A percentile compares a stretch with the other conserved stretches of the same genome.
Conservation (phyloP, 352 stramenopile genomes). For the Peronospora destructor region DNA sequence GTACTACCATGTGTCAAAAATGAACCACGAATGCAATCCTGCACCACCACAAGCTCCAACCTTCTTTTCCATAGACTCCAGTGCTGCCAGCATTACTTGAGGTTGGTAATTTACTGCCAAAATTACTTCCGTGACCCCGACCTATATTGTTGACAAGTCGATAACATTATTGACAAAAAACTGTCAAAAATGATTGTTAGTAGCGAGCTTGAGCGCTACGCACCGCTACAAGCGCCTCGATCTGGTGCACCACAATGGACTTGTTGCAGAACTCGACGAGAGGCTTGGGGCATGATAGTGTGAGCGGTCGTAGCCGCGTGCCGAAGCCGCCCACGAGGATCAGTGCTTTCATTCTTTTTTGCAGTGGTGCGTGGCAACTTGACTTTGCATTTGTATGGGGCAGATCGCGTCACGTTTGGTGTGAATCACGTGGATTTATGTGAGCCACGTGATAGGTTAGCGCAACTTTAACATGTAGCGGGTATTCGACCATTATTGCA, state of each 20-base stretch:
- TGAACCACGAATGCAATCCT: background rate
- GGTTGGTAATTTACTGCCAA: constrained; percentile 88
- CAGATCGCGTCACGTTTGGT: background rate
- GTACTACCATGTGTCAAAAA: constrained; percentile 8
- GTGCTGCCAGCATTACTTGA: constrained; percentile 78
- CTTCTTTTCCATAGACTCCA: constrained; percentile 78
- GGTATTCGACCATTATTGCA: no score
- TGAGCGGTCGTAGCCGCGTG: constrained; percentile 84
- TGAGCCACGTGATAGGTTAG: background rate
- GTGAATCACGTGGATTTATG: background rate
- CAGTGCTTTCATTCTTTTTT: constrained; percentile 80
- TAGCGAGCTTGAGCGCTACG: background rate
- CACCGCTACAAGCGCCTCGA: constrained; percentile 80
- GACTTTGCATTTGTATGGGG: background rate
- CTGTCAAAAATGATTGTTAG: background rate
- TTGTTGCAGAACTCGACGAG: constrained; percentile 91
- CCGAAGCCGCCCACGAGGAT: constrained; percentile 88
- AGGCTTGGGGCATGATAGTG: constrained; percentile 85
- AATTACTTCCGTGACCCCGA: constrained; percentile 86
- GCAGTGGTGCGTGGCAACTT: background rate
- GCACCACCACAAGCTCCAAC: constrained; percentile 14
- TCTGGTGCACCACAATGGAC: constrained; percentile 85
- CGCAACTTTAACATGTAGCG: no score
- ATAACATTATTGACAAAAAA: constrained; percentile 1
- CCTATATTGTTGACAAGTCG: constrained; percentile 24